Conservation (phyloP, 2,329 filamentous ascomycete species). For the Fusarium palustre region DNA sequence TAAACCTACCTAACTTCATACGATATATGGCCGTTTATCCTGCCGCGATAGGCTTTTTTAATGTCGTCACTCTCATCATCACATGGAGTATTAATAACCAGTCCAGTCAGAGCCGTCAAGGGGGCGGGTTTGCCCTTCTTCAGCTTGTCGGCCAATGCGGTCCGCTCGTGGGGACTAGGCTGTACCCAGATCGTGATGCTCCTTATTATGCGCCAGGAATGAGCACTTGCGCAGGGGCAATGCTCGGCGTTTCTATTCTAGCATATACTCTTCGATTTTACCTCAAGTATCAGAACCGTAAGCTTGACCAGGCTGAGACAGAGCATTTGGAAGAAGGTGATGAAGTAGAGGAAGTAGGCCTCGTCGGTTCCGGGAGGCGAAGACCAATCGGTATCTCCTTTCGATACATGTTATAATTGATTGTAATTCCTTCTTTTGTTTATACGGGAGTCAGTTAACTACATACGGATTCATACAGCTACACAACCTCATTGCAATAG, state of each 20-base stretch:
- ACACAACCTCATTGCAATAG: neutral
- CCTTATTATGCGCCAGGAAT: constrained; percentile 74
- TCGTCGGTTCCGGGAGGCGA: constrained; percentile 51
- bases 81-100: constrained; percentile 94
- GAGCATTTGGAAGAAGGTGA: constrained; percentile 39
- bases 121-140: constrained; percentile 81
- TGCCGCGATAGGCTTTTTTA: constrained; percentile 84
- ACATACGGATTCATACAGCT: neutral
- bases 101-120: constrained; percentile 73
- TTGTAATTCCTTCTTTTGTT: neutral
- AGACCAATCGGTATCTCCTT: constrained; percentile 50
- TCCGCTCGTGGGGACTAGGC: constrained; percentile 74
- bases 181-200: constrained; percentile 71
- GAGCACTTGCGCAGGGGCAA: constrained; percentile 70
- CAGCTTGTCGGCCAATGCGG: constrained; percentile 86
- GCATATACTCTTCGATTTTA: constrained; percentile 66
- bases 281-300: constrained; percentile 63
- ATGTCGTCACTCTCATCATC: constrained; percentile 84
- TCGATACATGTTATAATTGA: constrained; percentile 60
- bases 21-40: constrained; percentile 84
- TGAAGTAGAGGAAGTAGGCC: constrained; percentile 55
- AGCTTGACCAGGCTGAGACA: constrained; percentile 53
- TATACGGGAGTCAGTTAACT: neutral
- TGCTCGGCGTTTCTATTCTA: constrained; percentile 69
- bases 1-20: constrained; percentile 58